Evolutionary conservation across 208 protist genomes (phyloP).

Genomic region (Leishmania arabica): DNA sequence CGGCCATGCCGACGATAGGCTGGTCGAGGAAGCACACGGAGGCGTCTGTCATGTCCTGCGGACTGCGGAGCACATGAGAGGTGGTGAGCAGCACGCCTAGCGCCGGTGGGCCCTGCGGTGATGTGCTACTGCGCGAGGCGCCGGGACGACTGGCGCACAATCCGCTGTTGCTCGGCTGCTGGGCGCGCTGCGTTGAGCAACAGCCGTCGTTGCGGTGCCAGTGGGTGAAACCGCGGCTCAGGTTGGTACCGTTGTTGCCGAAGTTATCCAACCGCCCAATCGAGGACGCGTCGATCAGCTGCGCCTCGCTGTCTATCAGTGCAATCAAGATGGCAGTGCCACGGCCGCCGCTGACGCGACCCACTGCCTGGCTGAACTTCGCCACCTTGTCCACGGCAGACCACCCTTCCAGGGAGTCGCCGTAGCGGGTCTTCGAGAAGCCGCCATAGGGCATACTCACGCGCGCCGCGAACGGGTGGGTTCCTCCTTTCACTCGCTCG

Average conservation of each 20-base stretch:
- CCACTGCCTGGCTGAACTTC: slow-evolving; percentile 79
- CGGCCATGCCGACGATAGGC: slow-evolving; percentile 64
- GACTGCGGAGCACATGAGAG: slow-evolving; percentile 58
- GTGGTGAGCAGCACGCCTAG: slow-evolving; percentile 79
- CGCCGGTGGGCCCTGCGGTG: slow-evolving; percentile 3
- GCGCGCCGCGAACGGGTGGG: not conserved
- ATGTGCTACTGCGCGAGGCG: not conserved
- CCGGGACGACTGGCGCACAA: not conserved
- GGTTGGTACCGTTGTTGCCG: not conserved
- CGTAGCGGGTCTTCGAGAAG: slow-evolving; percentile 16
- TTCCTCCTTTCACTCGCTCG: not conserved
- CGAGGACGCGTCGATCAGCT: slow-evolving; percentile 16
- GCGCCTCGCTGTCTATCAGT: slow-evolving; percentile 21
- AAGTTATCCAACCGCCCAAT: not conserved
- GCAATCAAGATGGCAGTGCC: slow-evolving; percentile 78
- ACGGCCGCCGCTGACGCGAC: slow-evolving; percentile 59
- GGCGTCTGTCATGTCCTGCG: slow-evolving; percentile 27
- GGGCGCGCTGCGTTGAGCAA: not conserved
- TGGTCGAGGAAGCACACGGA: slow-evolving; percentile 80
- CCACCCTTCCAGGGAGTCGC: slow-evolving; percentile 50
- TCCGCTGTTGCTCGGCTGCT: not conserved
- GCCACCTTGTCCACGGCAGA: slow-evolving; percentile 76
- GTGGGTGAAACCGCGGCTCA: not conserved
- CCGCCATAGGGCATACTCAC: slow-evolving; percentile 6
- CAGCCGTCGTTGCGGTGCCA: not conserved